Percentiles rank a stretch among this genome's conserved stretches.
These are phyloP conservation scores for Mortierella alpina DNA, from an alignment of 192 early-diverging fungal genomes.

Conservation along the genomic window DNA sequence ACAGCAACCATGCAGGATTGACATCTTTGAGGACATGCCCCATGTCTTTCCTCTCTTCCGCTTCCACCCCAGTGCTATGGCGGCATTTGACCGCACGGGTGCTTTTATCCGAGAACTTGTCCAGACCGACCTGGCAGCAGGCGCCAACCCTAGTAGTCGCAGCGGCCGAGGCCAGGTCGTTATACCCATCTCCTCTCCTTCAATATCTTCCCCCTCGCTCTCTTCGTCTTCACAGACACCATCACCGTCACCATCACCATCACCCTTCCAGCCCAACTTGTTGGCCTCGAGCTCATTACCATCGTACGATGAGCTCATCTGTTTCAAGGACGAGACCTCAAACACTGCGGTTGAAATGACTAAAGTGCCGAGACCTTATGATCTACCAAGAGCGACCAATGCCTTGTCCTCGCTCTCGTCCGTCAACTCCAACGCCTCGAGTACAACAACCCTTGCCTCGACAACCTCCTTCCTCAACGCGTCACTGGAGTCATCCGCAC, in stretches of 20 bases:
- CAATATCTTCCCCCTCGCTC: not conserved
- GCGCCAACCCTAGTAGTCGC: not conserved
- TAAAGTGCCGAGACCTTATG: too few species aligned
- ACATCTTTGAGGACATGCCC: slow-evolving; percentile 56
- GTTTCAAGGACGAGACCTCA: too few species aligned
- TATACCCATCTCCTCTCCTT: slow-evolving; percentile 29
- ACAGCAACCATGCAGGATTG: slow-evolving; percentile 35
- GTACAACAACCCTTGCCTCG: too few species aligned
- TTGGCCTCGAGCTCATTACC: not conserved
- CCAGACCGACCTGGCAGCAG: not conserved
- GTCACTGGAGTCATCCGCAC: too few species aligned
- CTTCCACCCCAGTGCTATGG: slow-evolving; percentile 30
- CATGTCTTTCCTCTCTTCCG: slow-evolving; percentile 61
- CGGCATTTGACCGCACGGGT: slow-evolving; percentile 29
- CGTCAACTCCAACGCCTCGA: too few species aligned
- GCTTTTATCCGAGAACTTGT: slow-evolving; percentile 30
- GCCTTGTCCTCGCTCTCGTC: too few species aligned
- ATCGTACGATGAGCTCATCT: too few species aligned
- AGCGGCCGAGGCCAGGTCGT: not conserved
- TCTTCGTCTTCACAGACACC: slow-evolving; percentile 1
- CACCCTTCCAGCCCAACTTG: not conserved
- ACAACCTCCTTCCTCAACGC: too few species aligned
- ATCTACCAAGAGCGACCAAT: too few species aligned
- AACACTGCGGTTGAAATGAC: too few species aligned
- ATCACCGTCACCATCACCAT: not conserved